Evolutionary conservation across 1,284 basidiomycete genomes (phyloP).

Genomic region (Cerrena zonata): DNA sequence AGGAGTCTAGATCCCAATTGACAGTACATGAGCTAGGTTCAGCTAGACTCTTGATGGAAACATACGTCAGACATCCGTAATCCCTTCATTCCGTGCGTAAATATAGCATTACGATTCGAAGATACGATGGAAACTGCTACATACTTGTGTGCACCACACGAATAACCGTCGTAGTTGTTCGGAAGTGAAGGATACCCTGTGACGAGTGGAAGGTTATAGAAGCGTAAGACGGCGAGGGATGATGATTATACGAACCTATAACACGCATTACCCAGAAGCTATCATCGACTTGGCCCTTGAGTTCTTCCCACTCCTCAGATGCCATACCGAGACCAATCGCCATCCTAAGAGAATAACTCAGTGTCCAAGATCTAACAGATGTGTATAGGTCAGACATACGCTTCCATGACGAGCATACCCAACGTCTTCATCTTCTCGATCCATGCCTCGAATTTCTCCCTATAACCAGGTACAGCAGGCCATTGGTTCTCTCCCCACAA

Average conservation of each 20-base stretch:
- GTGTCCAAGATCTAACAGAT: background rate
- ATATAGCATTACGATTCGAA: conserved; percentile 5
- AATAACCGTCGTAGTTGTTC: conserved; percentile 67
- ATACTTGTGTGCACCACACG: conserved; percentile 82
- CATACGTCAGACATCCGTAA: conserved; percentile 81
- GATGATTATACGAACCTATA: conserved; percentile 49
- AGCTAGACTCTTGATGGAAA: conserved; percentile 5
- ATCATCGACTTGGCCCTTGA: conserved; percentile 65
- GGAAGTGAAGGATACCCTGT: conserved; percentile 82
- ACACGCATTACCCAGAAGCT: conserved; percentile 85
- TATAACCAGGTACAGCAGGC: conserved; percentile 58
- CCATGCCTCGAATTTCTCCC: conserved; percentile 63
- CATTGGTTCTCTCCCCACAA: conserved; percentile 82
- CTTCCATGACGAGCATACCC: conserved; percentile 74
- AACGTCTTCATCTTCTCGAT: conserved; percentile 76
- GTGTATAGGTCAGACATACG: too few species aligned
- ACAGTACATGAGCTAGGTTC: background rate
- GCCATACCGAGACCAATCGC: conserved; percentile 71
- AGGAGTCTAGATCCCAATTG: conserved; percentile 56
- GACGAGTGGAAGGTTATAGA: background rate
- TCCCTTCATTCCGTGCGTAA: conserved; percentile 42
- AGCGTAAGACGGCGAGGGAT: background rate
- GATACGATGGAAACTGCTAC: conserved; percentile 12
- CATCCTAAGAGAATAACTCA: conserved; percentile 47
- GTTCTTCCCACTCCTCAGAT: conserved; percentile 59